Conservation (phyloP, 345 rosid genomes). For the Kandelia obovata region DNA sequence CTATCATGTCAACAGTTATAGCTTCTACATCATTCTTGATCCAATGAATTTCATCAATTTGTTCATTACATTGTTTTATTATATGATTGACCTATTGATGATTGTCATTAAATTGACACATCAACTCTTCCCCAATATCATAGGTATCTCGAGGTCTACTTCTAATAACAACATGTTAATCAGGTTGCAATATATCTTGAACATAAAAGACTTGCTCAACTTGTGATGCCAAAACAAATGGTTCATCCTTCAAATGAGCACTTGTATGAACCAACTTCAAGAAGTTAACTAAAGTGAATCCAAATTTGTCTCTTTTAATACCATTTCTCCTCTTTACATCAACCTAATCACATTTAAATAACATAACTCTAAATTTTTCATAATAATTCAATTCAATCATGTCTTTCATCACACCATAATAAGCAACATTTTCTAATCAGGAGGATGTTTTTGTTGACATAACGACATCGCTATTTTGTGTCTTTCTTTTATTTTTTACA, state of each 20-base stretch:
- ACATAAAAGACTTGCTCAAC: not conserved
- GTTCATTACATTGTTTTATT: not conserved
- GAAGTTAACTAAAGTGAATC: too few relatives aligned
- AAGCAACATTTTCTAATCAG: not conserved
- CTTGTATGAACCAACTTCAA: too few relatives aligned
- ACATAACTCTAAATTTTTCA: too few relatives aligned
- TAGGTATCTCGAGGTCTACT: not conserved
- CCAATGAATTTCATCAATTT: not conserved
- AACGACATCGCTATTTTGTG: constrained; percentile 4
- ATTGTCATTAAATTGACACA: not conserved
- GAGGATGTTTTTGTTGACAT: not conserved
- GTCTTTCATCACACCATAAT: constrained; percentile 4
- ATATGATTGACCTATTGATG: not conserved
- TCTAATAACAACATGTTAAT: not conserved
- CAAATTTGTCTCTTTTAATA: too few relatives aligned
- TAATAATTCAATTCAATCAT: too few relatives aligned
- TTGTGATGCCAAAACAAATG: not conserved
- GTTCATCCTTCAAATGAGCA: not conserved
- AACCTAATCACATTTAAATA: too few relatives aligned
- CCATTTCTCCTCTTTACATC: too few relatives aligned
- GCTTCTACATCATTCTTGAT: not conserved
- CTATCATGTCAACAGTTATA: not conserved
- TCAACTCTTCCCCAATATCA: not conserved
- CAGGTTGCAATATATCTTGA: not conserved
- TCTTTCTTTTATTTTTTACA: not conserved